These are phyloP conservation scores for Hyaloscypha finlandica DNA, from an alignment of 495 filamentous ascomycete species.

Conservation along the genomic window DNA sequence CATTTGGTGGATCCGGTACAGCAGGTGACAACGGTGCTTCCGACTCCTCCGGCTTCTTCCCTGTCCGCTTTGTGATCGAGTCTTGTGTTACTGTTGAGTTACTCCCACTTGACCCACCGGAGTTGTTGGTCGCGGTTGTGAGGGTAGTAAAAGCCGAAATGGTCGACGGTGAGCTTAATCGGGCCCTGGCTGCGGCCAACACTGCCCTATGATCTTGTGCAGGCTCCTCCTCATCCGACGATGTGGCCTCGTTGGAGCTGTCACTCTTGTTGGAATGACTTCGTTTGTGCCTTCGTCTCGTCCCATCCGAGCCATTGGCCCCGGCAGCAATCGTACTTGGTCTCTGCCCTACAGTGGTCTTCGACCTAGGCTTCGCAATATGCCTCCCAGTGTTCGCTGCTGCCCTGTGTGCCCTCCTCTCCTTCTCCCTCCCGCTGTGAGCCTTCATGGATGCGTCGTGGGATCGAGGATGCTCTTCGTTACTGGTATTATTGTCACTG, in stretches of 20 bases:
- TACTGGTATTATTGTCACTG: constrained; percentile 2
- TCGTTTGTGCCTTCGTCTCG: constrained; percentile 11
- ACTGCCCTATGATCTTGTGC: constrained; percentile 30
- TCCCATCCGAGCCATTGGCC: constrained; percentile 14
- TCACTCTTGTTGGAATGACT: constrained; percentile 20
- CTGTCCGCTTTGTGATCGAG: constrained; percentile 30
- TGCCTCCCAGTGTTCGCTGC: constrained; percentile 18
- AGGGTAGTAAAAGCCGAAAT: constrained; percentile 30
- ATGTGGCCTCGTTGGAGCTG: constrained; percentile 25
- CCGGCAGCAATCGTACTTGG: background rate
- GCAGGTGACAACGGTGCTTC: constrained; percentile 30
- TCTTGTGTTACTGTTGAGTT: constrained; percentile 39
- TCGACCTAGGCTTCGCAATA: constrained; percentile 18
- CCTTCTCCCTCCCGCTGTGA: constrained; percentile 21
- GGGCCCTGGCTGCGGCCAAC: constrained; percentile 27
- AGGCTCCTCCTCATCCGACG: constrained; percentile 34
- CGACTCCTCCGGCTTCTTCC: constrained; percentile 14
- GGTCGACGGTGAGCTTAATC: constrained; percentile 34
- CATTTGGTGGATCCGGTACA: constrained; percentile 33
- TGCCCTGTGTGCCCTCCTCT: constrained; percentile 16
- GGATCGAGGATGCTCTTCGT: constrained; percentile 11
- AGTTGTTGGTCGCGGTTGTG: constrained; percentile 31
- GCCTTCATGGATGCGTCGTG: constrained; percentile 16
- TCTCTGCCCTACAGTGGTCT: constrained; percentile 4
- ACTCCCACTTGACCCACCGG: constrained; percentile 39